phyloP scores from a whole-genome alignment of 495 filamentous ascomycete genomes.

The Stereocaulon alpinum region DNA sequence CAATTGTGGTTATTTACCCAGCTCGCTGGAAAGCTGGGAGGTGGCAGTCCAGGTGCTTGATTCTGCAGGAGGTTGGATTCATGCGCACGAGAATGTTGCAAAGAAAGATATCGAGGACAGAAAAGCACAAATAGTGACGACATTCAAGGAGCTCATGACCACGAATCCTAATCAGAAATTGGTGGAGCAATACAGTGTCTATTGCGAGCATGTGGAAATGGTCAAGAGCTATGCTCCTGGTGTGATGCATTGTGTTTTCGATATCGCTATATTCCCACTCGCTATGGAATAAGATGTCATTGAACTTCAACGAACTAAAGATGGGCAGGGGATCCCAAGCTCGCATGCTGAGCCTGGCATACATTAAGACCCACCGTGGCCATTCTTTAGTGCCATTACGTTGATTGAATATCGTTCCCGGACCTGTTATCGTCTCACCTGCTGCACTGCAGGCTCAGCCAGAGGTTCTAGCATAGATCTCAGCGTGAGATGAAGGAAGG shows the following conservation, averaged over 20 bases:
- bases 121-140: constrained; percentile 25
- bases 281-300: background rate
- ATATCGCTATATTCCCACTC: constrained; percentile 45
- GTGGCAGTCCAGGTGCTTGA: constrained; percentile 53
- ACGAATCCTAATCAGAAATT: background rate
- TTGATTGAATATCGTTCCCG: no score
- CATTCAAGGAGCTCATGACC: constrained; percentile 14
- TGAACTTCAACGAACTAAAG: background rate
- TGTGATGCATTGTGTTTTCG: constrained; percentile 80
- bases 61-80: constrained; percentile 53
- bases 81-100: constrained; percentile 80
- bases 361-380: no score
- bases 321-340: background rate
- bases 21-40: constrained; percentile 54
- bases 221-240: constrained; percentile 93
- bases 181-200: constrained; percentile 23
- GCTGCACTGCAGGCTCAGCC: no score
- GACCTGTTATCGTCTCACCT: no score
- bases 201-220: constrained; percentile 59
- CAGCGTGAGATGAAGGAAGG: no score
- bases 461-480: no score
- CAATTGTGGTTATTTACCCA: constrained; percentile 72
- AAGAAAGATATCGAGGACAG: constrained; percentile 49
- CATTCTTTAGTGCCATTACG: no score
- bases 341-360: background rate